A percentile compares a stretch with the other conserved stretches of the same genome.
These are phyloP conservation scores for Suillus occidentalis DNA, from an alignment of 768 basidiomycete genomes.

Conservation along the genomic window DNA sequence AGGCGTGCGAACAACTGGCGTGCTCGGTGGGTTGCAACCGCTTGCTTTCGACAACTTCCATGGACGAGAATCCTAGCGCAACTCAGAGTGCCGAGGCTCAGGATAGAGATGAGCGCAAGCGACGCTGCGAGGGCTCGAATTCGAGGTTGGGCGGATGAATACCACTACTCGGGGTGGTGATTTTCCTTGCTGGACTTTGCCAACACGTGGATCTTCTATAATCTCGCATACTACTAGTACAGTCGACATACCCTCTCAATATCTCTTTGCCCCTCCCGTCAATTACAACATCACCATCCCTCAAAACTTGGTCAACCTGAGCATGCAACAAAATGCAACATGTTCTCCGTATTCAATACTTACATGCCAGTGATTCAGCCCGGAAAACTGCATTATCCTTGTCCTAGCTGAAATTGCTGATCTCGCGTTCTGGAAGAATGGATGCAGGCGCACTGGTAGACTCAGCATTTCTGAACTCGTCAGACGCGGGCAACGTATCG, in stretches of 20 bases:
- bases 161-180: slow-evolving; percentile 66
- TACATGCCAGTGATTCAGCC: no score
- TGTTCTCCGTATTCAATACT: no score
- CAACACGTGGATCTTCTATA: slow-evolving; percentile 19
- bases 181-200: neutral
- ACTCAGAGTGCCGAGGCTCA: slow-evolving; percentile 23
- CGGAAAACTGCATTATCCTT: slow-evolving; percentile 64
- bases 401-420: slow-evolving; percentile 75
- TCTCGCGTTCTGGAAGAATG: slow-evolving; percentile 68
- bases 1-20: slow-evolving; percentile 29
- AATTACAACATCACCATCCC: no score
- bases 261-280: no score
- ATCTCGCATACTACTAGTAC: slow-evolving; percentile 11
- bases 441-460: slow-evolving; percentile 35
- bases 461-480: slow-evolving; percentile 66
- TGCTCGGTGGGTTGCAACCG: slow-evolving; percentile 34
- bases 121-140: slow-evolving; percentile 55
- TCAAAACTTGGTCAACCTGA: no score
- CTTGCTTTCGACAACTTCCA: slow-evolving; percentile 28
- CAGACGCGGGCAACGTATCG: slow-evolving; percentile 50
- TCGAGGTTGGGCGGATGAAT: slow-evolving; percentile 69
- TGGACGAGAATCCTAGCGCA: slow-evolving; percentile 11
- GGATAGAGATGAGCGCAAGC: slow-evolving; percentile 42
- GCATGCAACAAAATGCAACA: no score
- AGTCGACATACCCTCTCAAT: no score